Conservation (phyloP, 2,329 filamentous ascomycete genomes). For the Sporothrix brasiliensis region DNA sequence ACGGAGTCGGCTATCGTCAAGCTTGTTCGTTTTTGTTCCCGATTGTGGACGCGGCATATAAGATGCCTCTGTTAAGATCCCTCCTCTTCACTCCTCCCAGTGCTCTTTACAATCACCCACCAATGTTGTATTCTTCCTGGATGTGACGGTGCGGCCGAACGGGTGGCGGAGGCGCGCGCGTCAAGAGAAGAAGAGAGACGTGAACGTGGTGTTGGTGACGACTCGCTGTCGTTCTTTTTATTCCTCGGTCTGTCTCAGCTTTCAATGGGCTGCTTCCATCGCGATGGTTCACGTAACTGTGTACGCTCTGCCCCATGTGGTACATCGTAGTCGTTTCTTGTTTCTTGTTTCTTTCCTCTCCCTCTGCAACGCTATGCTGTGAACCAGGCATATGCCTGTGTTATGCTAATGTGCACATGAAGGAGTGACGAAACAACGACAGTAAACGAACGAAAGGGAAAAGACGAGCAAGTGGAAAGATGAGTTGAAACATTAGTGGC, state of each 20-base stretch:
- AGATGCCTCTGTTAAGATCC: constrained; percentile 14
- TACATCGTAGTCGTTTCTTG: constrained; percentile 15
- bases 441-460: not conserved
- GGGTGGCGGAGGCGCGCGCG: constrained; percentile 28
- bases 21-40: not conserved
- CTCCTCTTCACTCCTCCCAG: not conserved
- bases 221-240: not conserved
- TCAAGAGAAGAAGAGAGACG: not conserved
- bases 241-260: not conserved
- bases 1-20: too few species aligned
- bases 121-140: not conserved
- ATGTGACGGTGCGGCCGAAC: constrained; percentile 27
- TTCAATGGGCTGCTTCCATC: not conserved
- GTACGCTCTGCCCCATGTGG: not conserved
- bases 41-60: not conserved
- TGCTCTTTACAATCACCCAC: too few species aligned
- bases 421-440: not conserved
- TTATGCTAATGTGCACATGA: not conserved
- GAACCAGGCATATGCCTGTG: not conserved
- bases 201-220: not conserved
- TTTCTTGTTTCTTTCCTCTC: not conserved
- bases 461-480: not conserved
- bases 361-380: not conserved
- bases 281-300: not conserved
- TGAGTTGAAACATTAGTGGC: constrained; percentile 22